These are phyloP conservation scores for Papilionanthe hybrid DNA, from an alignment of 116 monocot species.

Conservation along the genomic window DNA sequence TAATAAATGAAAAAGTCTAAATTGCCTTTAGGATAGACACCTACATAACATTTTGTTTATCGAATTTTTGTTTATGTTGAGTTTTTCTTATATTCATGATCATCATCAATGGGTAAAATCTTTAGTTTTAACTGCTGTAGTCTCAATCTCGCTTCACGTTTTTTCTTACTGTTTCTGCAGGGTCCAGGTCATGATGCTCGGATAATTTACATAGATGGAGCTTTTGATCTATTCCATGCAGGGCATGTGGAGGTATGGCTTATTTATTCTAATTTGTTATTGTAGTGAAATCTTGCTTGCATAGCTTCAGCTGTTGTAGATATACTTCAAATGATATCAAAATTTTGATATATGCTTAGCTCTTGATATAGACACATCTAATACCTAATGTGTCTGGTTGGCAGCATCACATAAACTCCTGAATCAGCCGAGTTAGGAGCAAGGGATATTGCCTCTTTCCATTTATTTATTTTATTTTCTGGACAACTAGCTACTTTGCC, in stretches of 20 bases:
- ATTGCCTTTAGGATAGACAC: not conserved
- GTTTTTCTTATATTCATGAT: not conserved
- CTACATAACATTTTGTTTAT: not conserved
- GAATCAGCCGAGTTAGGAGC: not conserved
- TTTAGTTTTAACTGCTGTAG: not conserved
- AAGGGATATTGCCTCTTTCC: no score
- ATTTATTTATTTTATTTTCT: no score
- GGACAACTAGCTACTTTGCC: no score
- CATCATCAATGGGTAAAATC: not conserved
- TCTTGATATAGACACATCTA: not conserved
- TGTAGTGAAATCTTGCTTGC: not conserved
- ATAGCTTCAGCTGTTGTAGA: not conserved
- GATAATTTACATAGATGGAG: conserved; percentile 92
- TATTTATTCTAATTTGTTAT: conserved; percentile 6
- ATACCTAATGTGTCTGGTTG: not conserved
- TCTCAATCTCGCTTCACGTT: not conserved
- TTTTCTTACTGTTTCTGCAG: conserved; percentile 31
- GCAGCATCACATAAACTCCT: not conserved
- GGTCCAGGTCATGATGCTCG: conserved; percentile 91
- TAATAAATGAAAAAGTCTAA: no score
- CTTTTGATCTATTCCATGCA: conserved; percentile 97
- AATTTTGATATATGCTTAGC: not conserved
- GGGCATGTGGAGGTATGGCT: conserved; percentile 86
- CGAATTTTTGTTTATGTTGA: not conserved
- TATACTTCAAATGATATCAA: not conserved